Evolutionary conservation across 1,284 basidiomycete species (phyloP), one percentile per base, ranked within the genome.

Genomic region (Rhodotorula sp.): DNA sequence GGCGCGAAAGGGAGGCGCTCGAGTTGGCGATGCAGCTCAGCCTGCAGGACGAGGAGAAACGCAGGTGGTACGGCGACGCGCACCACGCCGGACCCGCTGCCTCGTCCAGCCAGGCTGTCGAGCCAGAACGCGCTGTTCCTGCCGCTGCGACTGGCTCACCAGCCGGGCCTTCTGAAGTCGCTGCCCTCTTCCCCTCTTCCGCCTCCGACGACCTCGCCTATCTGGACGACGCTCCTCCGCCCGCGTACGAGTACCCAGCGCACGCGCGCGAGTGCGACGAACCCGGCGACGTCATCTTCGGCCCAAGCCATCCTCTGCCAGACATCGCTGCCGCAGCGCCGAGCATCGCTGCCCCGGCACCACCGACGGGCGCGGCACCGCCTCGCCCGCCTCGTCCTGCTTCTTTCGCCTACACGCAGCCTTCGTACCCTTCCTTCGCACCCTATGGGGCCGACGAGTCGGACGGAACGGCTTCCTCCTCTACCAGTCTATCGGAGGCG

Each of bases 11-110:
- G 58, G 54, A 66, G 52, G 61, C 62, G 62, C 21, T 71, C 21
- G 67, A 73, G 67, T n/a, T 64, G 1, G 71, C 59, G 17, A 61
- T 64, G 57, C 42, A 46, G 53, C 59, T 70, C 23, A 67, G 66
- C 19, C 13, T 73, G 27, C 42, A 62, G 14, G 68, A 73, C 13
- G 64, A 19, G 27, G 48, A 44, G n/a, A 49, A 50, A n/a, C 44
- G 52, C 23, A 8, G 23, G 7, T 21, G 49, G 23, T 60, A n/a
- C 44, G n/a, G 27, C 46, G 19, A 23, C 16, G 41, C 4, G 9
- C 25, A 45, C 27, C 14, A 16, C 13, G 44, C 17, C 12, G 46
- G 50, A 19, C 2, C 19, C 9, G 54, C 48, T 7, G 60, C 23
- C 44, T 52, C 61, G 44, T 68, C 61, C 42, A 61, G 46, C 2